Percentiles rank a stretch among this genome's conserved stretches.
Conservation (phyloP, 345 rosid species). For the Gossypium thurberi region DNA sequence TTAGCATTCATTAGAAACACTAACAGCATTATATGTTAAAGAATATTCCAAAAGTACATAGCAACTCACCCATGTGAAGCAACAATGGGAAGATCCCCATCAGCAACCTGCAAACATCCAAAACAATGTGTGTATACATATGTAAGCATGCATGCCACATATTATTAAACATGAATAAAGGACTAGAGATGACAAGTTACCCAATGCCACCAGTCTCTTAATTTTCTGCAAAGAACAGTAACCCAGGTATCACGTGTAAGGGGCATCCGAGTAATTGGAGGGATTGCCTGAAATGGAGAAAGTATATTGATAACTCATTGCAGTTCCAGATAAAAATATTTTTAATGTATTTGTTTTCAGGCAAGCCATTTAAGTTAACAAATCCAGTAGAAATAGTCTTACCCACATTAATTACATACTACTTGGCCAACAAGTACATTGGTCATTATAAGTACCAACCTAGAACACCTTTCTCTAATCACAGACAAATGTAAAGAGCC, state of each 20-base stretch:
- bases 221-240: conserved; percentile 92
- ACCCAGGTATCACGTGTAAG: conserved; percentile 98
- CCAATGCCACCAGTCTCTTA: conserved; percentile 99
- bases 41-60: conserved; percentile 3
- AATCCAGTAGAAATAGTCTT: neutral
- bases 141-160: neutral
- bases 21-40: conserved; percentile 6
- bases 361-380: conserved; percentile 1
- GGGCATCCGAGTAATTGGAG: conserved; percentile 69
- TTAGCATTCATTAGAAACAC: conserved; percentile 26
- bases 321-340: neutral
- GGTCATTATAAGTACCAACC: neutral
- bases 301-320: neutral
- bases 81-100: conserved; percentile 94
- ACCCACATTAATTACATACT: neutral
- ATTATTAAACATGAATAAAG: neutral
- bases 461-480: neutral
- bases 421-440: neutral
- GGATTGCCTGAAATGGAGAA: conserved; percentile 9
- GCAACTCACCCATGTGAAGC: conserved; percentile 89
- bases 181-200: conserved; percentile 31
- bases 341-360: neutral
- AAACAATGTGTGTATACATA: neutral
- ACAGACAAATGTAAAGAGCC: neutral
- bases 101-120: conserved; percentile 68